phyloP scores from a whole-genome alignment of 2,329 filamentous ascomycete genomes.

The Arthrobotrys conoides region DNA sequence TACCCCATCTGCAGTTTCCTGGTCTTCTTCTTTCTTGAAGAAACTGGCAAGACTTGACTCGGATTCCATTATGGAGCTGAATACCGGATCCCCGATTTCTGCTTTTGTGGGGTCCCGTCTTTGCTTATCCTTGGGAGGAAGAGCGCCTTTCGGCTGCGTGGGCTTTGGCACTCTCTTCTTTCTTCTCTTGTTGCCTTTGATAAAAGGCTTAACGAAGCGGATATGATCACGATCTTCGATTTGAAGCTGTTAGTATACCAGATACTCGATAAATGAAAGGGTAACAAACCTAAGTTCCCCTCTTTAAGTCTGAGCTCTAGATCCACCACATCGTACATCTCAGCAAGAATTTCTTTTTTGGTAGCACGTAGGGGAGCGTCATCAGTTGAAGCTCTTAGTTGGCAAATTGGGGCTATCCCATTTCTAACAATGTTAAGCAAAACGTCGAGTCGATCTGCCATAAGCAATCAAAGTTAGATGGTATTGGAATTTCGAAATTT shows the following conservation, averaged over 20 bases:
- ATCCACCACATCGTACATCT: conserved; percentile 52
- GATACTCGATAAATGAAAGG: background rate
- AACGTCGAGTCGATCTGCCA: conserved; percentile 23
- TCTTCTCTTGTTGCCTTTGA: conserved; percentile 43
- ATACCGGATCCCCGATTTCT: conserved; percentile 14
- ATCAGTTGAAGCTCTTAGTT: conserved; percentile 50
- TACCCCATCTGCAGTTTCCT: conserved; percentile 24
- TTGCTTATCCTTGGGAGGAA: conserved; percentile 7
- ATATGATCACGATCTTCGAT: conserved; percentile 32
- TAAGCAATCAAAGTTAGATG: background rate
- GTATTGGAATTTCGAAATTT: background rate
- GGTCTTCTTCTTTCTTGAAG: conserved; percentile 33
- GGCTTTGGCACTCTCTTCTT: conserved; percentile 16
- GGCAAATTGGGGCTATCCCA: conserved; percentile 32
- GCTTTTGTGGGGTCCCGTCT: conserved; percentile 9
- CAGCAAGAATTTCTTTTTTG: conserved; percentile 52
- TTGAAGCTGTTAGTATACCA: background rate
- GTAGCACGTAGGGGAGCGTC: conserved; percentile 35
- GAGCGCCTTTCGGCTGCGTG: background rate
- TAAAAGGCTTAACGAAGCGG: conserved; percentile 38
- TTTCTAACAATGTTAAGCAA: conserved; percentile 41
- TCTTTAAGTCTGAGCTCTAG: conserved; percentile 36
- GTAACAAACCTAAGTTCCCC: conserved; percentile 30
- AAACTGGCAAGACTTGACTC: conserved; percentile 12
- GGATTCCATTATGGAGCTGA: background rate